Base-by-base conservation (phyloP, 106 monocot species). In the Dioscorea alata region DNA sequence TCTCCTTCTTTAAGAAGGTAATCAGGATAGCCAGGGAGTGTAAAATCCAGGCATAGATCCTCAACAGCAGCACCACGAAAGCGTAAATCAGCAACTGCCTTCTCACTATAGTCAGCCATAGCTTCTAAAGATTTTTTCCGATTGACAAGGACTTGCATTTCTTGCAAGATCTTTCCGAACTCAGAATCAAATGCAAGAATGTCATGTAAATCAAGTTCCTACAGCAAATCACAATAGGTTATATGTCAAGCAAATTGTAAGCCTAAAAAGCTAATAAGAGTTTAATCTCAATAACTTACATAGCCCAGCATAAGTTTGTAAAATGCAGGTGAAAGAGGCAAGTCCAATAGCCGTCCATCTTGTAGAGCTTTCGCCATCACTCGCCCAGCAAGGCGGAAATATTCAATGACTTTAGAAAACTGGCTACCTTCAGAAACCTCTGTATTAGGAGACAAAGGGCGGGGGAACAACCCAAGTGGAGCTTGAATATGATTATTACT, bases 1-100 rank as follows among this genome's bases (percentile, higher is more conserved):
- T 74, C 73, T 32, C 81, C 92, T 75, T 80, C 80, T 72, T 90
- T 93, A 63, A 99, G 87, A 42, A 87, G 49, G 42, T 93, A 90
- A 73, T 88, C 88, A 33, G 92, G 93, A 76, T 93, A 89, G 12
- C 99, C 99, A 77, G 99, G 99, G 82, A 99, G 90, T 33, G 90
- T 81, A 51, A 99, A 99, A 79, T 90, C 85, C 8, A 99, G 71
- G 75, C 78, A 90, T 1, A 99, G 48, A 67, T 93, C 88, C 66
- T 93, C 93, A 73, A 99, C 76, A 20, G 75, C 77, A 64, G 74
- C 75, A 68, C 88, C 99, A 71, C 85, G 92, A 35, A 99, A 88
- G 33, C 69, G 61, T 52, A 99, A 78, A 64, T 84, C 81, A 58
- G 74, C 32, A 69, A 79, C 69, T 59, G 59, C 49, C 48, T 77